These are phyloP conservation scores for Suillus weaverae DNA, from an alignment of 768 basidiomycete genomes.

Conservation along the genomic window DNA sequence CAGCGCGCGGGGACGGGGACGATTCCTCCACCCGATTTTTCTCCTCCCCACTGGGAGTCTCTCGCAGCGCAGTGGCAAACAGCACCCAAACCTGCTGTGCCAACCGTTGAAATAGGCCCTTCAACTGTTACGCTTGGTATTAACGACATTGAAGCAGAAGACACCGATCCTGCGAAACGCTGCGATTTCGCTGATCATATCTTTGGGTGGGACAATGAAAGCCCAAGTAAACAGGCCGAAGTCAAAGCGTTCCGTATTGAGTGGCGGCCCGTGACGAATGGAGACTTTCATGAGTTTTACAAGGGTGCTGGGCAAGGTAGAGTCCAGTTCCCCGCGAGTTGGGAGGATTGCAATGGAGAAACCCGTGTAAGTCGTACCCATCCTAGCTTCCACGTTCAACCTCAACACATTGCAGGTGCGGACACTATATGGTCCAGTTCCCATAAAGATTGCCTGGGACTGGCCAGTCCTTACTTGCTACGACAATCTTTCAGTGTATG, in stretches of 20 bases:
- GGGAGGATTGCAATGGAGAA: constrained; percentile 57
- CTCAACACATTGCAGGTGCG: constrained; percentile 51
- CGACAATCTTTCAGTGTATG: constrained; percentile 76
- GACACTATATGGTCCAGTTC: constrained; percentile 84
- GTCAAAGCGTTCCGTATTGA: constrained; percentile 76
- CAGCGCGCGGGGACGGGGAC: constrained; percentile 80
- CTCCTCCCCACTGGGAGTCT: constrained; percentile 67
- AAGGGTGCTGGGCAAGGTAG: constrained; percentile 41
- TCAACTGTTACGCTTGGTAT: constrained; percentile 70
- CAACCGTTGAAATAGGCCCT: constrained; percentile 59
- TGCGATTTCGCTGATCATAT: constrained; percentile 54
- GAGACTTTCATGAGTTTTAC: constrained; percentile 77
- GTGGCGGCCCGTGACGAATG: constrained; percentile 86
- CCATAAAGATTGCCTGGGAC: constrained; percentile 69
- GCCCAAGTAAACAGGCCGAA: constrained; percentile 59
- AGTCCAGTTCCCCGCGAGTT: constrained; percentile 66
- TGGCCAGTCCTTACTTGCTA: constrained; percentile 89
- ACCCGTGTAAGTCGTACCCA: constrained; percentile 42
- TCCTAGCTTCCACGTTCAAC: neutral
- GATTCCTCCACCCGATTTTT: constrained; percentile 74
- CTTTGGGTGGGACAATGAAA: constrained; percentile 96
- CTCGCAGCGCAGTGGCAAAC: constrained; percentile 50
- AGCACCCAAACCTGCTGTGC: constrained; percentile 40
- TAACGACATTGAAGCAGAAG: constrained; percentile 77
- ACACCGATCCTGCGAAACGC: constrained; percentile 37